Base-by-base conservation (phyloP, 192 early-diverging fungal genomes). In the Kappamyces sp. region DNA sequence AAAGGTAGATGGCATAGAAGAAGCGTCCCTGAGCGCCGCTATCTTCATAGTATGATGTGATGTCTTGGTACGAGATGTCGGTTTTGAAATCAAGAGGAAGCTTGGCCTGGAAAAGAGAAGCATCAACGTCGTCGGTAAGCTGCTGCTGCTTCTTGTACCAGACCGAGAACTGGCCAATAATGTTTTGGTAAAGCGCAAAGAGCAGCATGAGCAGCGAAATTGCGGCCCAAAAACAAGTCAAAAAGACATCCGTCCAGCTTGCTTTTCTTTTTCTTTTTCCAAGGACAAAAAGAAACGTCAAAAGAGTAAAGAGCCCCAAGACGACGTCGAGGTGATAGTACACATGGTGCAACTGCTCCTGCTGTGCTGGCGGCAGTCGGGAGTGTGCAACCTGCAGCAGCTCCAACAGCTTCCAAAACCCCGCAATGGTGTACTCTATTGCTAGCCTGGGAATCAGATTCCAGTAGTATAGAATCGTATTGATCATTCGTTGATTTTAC, bases 231-330 rank as follows among this genome's bases (percentile, higher is more conserved):
- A 57, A 40, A 5, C 42, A 34, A 2, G 54, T 57, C 54, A 57
- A 57, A 44, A 57, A 57, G 3, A 57, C 54, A 40, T 57, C 54
- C 8, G 54, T 57, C 33, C 33, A 57, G 46, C 41, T 39, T 3
- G 54, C 54, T 40, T 5, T 40, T 57, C 54, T 38, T 23, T 39
- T 40, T 57, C 54, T 57, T 57, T 40, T 57, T 3, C 54, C 54
- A 12, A 57, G n/a, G n/a, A 34, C 46, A 1, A 39, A 57, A 32
- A 39, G 38, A 15, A 57, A 40, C 32, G 36, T 9, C 4, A 34
- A 15, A 5, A 34, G 42, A 40, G 46, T 23, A 6, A 31, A 4
- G 9, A 57, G 31, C 3, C 54, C 54, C 23, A 57, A 40, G 5
- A 57, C 32, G 38, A 57, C 36, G 33, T 57, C 54, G 36, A 31